These are phyloP conservation scores for Nothophoma quercina DNA, from an alignment of 2,329 filamentous ascomycete species.

Conservation along the genomic window DNA sequence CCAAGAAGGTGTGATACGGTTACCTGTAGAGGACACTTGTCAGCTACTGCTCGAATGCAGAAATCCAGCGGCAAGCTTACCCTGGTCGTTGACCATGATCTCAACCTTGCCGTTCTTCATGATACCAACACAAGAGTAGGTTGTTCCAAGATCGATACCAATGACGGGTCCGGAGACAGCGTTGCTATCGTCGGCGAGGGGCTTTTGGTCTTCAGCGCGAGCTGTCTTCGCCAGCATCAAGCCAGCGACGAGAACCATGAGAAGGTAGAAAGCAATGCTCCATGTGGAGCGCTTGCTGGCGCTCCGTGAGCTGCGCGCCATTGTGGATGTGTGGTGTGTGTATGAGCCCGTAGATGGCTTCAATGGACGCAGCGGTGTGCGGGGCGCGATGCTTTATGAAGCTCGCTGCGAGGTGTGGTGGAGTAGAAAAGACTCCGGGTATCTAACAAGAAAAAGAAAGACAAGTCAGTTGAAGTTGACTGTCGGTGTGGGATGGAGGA, in stretches of 20 bases:
- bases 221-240: conserved; percentile 81
- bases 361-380: conserved; percentile 26
- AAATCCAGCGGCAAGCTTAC: conserved; percentile 28
- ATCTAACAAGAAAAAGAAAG: conserved; percentile 37
- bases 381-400: conserved; percentile 34
- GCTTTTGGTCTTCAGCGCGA: conserved; percentile 74
- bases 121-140: conserved; percentile 92
- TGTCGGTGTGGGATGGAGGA: conserved; percentile 28
- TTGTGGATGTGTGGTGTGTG: conserved; percentile 50
- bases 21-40: conserved; percentile 43
- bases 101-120: conserved; percentile 55
- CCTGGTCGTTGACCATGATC: conserved; percentile 55
- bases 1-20: conserved; percentile 69
- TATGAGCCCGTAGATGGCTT: conserved; percentile 25
- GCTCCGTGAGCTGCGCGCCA: conserved; percentile 68
- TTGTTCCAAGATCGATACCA: conserved; percentile 93
- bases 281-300: conserved; percentile 79
- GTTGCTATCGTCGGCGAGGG: conserved; percentile 66
- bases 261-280: conserved; percentile 90
- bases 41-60: conserved; percentile 20
- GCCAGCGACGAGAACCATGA: conserved; percentile 84
- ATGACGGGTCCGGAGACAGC: conserved; percentile 59
- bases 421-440: conserved; percentile 38
- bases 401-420: conserved; percentile 27
- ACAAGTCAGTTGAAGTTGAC: conserved; percentile 29